Base-by-base conservation (phyloP, 2,329 filamentous ascomycete species). In the Fusarium gaditjirri region DNA sequence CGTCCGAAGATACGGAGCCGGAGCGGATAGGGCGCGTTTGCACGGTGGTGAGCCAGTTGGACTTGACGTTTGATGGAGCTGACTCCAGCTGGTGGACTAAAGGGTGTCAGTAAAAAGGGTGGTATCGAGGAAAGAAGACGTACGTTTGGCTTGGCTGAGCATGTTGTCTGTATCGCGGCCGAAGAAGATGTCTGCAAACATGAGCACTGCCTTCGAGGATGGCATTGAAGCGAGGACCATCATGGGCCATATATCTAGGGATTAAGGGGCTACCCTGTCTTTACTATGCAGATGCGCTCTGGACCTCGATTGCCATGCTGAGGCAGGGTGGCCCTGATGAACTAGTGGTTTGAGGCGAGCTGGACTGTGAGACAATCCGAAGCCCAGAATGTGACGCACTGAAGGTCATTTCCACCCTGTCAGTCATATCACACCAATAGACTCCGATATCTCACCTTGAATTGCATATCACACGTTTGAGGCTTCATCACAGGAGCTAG, bases 131-230 rank as follows among this genome's bases (percentile, higher is more conserved):
- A 29, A 8, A 29, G 27, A 29, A 5, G 14, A 31, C 21, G 27
- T 23, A 55, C 57, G 57, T 9, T 60, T 36, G 25, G 57, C 57
- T 25, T 60, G 57, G 17, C 57, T 60, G 47, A 60, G 57, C 57
- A 60, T 55, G 10, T 21, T 36, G 21, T 50, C 38, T 31, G 29
- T 56, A 21, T 33, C 14, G 19, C 23, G 5, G 13, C 16, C 21
- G 19, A 36, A 36, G 23, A 52, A 52, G 17, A 39, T 41, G 21
- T 33, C 38, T 27, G 16, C 41, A 21, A 31, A 23, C 50, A 52
- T 44, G 27, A 41, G 23, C 38, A 19, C 16, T 25, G n/a, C 16
- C 27, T 41, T 44, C 27, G 38, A 35, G 19, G 11, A 9, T 1
- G 14, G n/a, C n/a, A 35, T 33, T 21, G 29, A 1, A 7, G 27